Percentiles rank a stretch among this genome's conserved stretches.
Evolutionary conservation across 305 asterid genomes (phyloP).

Genomic region (Lippia alba): DNA sequence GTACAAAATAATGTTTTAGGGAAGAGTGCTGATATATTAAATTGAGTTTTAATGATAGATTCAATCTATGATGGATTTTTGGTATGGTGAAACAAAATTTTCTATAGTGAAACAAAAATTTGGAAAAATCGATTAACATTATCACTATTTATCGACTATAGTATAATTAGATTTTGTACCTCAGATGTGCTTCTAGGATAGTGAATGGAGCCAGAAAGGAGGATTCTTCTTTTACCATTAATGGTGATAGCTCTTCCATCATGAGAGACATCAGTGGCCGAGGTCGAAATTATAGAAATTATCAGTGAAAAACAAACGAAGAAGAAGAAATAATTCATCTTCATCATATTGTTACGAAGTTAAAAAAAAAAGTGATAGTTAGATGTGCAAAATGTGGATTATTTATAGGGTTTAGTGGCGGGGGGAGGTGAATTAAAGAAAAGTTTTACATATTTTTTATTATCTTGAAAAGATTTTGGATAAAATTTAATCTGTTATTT

Average conservation of each 20-base stretch:
- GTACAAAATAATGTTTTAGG: too few species aligned
- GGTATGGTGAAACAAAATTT: too few species aligned
- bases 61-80: too few species aligned
- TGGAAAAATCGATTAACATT: not conserved
- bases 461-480: too few species aligned
- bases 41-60: too few species aligned
- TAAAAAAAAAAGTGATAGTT: not conserved
- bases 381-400: too few species aligned
- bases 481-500: too few species aligned
- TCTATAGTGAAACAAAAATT: not conserved
- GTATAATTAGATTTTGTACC: not conserved
- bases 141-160: not conserved
- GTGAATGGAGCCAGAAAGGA: constrained; percentile 35
- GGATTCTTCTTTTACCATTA: constrained; percentile 29
- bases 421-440: too few species aligned
- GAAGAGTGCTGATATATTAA: too few species aligned
- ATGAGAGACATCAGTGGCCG: constrained; percentile 8
- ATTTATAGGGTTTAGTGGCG: too few species aligned
- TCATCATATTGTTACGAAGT: not conserved
- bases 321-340: not conserved
- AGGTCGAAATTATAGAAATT: not conserved
- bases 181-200: constrained; percentile 35
- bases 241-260: constrained; percentile 35
- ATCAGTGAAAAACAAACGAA: not conserved
- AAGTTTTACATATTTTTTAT: too few species aligned